A percentile compares a stretch with the other conserved stretches of the same genome.
phyloP scores from a whole-genome alignment of 352 stramenopile genomes.

The Halophytophthora batemanensis region DNA sequence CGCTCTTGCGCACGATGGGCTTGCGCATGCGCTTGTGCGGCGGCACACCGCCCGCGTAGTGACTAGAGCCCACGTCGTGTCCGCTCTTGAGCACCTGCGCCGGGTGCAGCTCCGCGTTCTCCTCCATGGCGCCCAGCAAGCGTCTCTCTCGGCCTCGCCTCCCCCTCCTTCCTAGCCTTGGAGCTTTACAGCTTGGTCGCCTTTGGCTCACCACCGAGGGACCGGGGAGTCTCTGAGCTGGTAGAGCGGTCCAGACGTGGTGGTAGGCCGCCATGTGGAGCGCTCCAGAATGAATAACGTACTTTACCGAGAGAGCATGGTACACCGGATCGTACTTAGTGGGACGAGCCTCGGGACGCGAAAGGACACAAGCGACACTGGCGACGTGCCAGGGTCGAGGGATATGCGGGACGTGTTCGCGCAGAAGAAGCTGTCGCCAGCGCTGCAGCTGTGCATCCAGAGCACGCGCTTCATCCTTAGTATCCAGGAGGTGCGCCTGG shows the following conservation, averaged over 20 bases:
- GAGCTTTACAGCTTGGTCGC: neutral
- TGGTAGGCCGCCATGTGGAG: neutral
- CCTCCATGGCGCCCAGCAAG: constrained; percentile 17
- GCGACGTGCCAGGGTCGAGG: too few species aligned
- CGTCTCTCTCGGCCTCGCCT: neutral
- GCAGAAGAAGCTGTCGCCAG: constrained; percentile 44
- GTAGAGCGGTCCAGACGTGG: neutral
- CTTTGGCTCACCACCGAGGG: neutral
- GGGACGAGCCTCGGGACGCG: too few species aligned
- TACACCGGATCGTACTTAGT: neutral
- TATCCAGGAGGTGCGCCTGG: constrained; percentile 20
- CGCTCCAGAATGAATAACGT: neutral
- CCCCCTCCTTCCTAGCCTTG: neutral
- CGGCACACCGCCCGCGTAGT: constrained; percentile 65
- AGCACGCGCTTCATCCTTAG: constrained; percentile 29
- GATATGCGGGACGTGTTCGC: constrained; percentile 57
- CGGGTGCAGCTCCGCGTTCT: constrained; percentile 57
- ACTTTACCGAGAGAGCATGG: neutral
- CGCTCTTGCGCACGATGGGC: constrained; percentile 84
- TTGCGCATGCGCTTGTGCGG: constrained; percentile 84
- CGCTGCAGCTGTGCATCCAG: constrained; percentile 47
- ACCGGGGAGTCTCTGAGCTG: neutral
- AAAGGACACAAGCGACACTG: neutral
- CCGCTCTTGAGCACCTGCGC: constrained; percentile 77
- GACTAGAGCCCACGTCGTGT: constrained; percentile 65